Evolutionary conservation across 106 monocot genomes (phyloP).

Genomic region (Acorus calamus): DNA sequence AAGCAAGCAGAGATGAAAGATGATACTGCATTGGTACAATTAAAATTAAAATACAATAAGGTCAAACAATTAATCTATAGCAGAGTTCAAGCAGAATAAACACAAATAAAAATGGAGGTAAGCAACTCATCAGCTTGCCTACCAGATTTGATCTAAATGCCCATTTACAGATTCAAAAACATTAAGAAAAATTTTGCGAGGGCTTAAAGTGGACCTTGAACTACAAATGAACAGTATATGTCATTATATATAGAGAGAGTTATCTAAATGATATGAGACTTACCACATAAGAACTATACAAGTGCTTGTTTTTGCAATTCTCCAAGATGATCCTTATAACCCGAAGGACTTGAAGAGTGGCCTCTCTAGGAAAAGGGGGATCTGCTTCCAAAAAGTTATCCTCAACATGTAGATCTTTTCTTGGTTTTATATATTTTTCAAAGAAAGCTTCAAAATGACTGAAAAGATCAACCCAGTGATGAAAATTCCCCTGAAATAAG

Average conservation of each 20-base stretch:
- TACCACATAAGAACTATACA: conserved; percentile 66
- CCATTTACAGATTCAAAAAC: too few relatives aligned
- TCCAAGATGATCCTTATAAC: conserved; percentile 64
- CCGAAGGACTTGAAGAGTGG: conserved; percentile 63
- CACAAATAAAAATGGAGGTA: too few relatives aligned
- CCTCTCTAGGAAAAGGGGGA: conserved; percentile 48
- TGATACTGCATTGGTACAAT: conserved; percentile 34
- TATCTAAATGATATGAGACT: neutral
- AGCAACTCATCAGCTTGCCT: too few relatives aligned
- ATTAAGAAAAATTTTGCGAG: too few relatives aligned
- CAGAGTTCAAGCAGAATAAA: too few relatives aligned
- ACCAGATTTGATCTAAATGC: too few relatives aligned
- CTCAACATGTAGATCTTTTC: conserved; percentile 58
- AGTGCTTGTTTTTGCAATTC: conserved; percentile 62
- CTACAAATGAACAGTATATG: too few relatives aligned
- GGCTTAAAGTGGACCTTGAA: too few relatives aligned
- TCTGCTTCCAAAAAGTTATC: conserved; percentile 43
- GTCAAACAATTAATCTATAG: neutral
- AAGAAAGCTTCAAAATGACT: conserved; percentile 65
- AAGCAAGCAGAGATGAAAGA: conserved; percentile 52
- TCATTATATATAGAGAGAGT: too few relatives aligned
- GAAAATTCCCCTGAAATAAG: conserved; percentile 58
- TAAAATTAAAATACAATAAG: neutral
- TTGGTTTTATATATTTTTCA: conserved; percentile 49
- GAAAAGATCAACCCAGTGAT: conserved; percentile 78